Conservation (phyloP, 768 basidiomycete species). For the Psilocybe tampanensis region DNA sequence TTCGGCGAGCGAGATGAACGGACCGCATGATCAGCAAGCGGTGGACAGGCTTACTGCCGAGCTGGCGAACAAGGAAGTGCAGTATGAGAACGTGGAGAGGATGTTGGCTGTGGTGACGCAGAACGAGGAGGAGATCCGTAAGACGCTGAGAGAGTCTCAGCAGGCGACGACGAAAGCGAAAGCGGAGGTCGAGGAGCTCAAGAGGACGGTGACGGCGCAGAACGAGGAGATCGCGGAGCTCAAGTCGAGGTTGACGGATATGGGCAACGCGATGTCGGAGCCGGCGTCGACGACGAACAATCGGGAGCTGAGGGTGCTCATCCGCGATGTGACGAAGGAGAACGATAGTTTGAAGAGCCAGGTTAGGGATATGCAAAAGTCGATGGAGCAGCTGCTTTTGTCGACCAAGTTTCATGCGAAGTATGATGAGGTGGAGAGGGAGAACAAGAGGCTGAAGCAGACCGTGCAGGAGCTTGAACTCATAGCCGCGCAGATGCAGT, state of each 20-base stretch:
- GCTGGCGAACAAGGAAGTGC: conserved; percentile 23
- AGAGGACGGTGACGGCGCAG: conserved; percentile 23
- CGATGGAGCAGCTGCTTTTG: conserved; percentile 37
- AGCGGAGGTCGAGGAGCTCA: conserved; percentile 25
- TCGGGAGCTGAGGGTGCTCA: conserved; percentile 36
- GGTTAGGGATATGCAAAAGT: conserved; percentile 36
- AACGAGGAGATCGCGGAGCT: conserved; percentile 32
- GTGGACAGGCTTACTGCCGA: conserved; percentile 27
- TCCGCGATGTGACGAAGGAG: conserved; percentile 41
- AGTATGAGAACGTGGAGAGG: conserved; percentile 32
- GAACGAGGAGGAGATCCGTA: conserved; percentile 27
- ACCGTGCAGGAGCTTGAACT: conserved; percentile 35
- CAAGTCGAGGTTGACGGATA: conserved; percentile 29
- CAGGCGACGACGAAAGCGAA: conserved; percentile 23
- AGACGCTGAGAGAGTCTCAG: conserved; percentile 25
- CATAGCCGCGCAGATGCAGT: conserved; percentile 32
- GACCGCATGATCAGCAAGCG: conserved; percentile 27
- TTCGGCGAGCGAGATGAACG: conserved; percentile 25
- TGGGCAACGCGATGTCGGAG: conserved; percentile 33
- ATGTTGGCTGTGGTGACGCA: conserved; percentile 30
- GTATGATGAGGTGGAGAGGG: conserved; percentile 33
- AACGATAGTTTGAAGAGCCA: conserved; percentile 39
- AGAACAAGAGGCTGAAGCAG: conserved; percentile 33
- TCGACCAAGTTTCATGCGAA: conserved; percentile 31
- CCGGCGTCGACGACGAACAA: conserved; percentile 27